Percentiles rank a stretch among this genome's conserved stretches.
Conservation (phyloP, 2,329 filamentous ascomycete species). For the Fusarium falciforme region DNA sequence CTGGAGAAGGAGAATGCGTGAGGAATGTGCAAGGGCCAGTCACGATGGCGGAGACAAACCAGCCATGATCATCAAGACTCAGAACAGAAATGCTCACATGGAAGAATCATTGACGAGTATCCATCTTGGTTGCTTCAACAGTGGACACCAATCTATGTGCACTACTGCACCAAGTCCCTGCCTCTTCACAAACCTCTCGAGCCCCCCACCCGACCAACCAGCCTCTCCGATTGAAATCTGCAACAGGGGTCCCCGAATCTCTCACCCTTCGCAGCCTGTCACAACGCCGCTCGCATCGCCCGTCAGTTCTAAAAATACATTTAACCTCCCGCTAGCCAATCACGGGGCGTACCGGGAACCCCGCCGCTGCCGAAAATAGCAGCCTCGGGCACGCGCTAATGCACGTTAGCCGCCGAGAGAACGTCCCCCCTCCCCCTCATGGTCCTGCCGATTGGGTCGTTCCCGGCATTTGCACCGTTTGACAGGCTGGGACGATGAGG, state of each 20-base stretch:
- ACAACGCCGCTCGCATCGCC: conserved; percentile 21
- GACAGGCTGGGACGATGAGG: neutral
- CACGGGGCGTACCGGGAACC: neutral
- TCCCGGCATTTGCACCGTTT: neutral
- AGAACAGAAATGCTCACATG: neutral
- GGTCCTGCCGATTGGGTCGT: neutral
- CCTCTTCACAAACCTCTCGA: neutral
- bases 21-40: conserved; percentile 15
- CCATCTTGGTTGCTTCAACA: neutral
- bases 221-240: conserved; percentile 21
- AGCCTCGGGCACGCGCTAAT: conserved; percentile 33
- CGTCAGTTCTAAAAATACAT: conserved; percentile 32
- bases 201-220: neutral
- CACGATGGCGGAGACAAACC: conserved; percentile 24
- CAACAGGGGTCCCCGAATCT: conserved; percentile 9
- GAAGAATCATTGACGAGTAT: neutral
- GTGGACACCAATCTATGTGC: neutral
- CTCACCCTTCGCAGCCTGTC: conserved; percentile 32
- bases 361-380: conserved; percentile 34
- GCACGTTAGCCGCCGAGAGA: conserved; percentile 40
- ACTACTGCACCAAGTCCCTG: conserved; percentile 5
- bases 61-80: neutral
- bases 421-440: neutral
- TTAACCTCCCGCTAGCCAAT: conserved; percentile 24
- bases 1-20: conserved; percentile 9